These are phyloP conservation scores for Alternaria brassicae DNA, from an alignment of 2,329 filamentous ascomycete species.

Conservation along the genomic window DNA sequence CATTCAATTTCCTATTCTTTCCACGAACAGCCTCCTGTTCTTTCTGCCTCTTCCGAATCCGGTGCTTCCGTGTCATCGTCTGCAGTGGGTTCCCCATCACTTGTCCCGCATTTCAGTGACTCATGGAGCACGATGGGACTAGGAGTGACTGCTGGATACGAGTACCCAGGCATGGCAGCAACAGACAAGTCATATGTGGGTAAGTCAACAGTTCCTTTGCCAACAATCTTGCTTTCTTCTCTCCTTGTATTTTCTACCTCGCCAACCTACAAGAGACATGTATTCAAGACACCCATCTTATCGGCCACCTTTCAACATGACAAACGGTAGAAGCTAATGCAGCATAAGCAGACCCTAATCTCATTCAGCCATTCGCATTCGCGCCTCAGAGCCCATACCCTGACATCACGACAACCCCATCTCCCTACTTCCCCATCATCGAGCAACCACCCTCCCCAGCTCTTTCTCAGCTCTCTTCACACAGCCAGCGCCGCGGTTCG, in stretches of 20 bases:
- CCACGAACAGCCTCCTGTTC: slow-evolving; percentile 55
- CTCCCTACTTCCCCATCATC: slow-evolving; percentile 52
- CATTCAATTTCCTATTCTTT: slow-evolving; percentile 56
- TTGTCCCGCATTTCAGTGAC: slow-evolving; percentile 68
- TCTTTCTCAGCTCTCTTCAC: slow-evolving; percentile 62
- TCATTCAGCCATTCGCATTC: slow-evolving; percentile 62
- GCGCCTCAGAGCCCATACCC: slow-evolving; percentile 52
- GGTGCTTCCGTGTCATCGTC: slow-evolving; percentile 61
- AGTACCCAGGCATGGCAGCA: slow-evolving; percentile 58
- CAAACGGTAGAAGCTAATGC: slow-evolving; percentile 21
- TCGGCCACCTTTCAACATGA: slow-evolving; percentile 44
- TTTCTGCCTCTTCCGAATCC: slow-evolving; percentile 59
- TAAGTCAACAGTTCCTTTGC: slow-evolving; percentile 56
- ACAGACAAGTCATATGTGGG: slow-evolving; percentile 58
- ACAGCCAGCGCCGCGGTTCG: slow-evolving; percentile 53
- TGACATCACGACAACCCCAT: slow-evolving; percentile 50
- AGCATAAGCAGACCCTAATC: slow-evolving; percentile 60
- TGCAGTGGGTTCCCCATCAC: slow-evolving; percentile 60
- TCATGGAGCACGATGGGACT: slow-evolving; percentile 66
- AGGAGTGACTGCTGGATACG: slow-evolving; percentile 65
- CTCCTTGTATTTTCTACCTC: slow-evolving; percentile 26
- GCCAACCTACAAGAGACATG: slow-evolving; percentile 20
- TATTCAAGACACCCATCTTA: slow-evolving; percentile 51
- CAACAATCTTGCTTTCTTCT: slow-evolving; percentile 21
- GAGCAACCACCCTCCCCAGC: slow-evolving; percentile 67